These are phyloP conservation scores for Cryoendolithus antarcticus DNA, from an alignment of 2,329 filamentous ascomycete species.

Conservation along the genomic window DNA sequence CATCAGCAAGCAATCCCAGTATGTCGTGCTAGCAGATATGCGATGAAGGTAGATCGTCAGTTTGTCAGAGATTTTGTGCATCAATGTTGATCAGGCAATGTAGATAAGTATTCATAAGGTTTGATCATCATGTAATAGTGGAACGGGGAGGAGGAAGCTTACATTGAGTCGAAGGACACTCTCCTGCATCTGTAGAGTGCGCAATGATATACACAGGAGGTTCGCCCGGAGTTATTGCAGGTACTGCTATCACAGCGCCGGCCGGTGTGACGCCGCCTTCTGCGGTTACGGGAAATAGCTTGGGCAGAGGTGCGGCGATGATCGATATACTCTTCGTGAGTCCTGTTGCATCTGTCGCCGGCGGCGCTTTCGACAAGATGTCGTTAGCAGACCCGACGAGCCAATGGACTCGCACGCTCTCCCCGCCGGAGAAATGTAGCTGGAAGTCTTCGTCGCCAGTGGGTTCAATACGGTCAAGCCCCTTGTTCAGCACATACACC, in stretches of 20 bases:
- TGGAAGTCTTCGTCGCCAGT: conserved; percentile 5
- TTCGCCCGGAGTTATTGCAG: conserved; percentile 25
- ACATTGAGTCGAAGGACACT: conserved; percentile 84
- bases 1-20: conserved; percentile 19
- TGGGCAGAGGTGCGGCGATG: conserved; percentile 51
- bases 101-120: conserved; percentile 94
- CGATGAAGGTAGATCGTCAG: conserved; percentile 47
- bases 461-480: conserved; percentile 33
- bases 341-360: neutral
- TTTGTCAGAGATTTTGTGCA: conserved; percentile 77
- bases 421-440: conserved; percentile 9
- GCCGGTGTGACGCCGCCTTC: conserved; percentile 69
- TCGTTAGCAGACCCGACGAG: conserved; percentile 17
- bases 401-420: conserved; percentile 19
- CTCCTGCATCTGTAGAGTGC: conserved; percentile 83
- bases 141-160: conserved; percentile 39
- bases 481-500: conserved; percentile 73
- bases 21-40: neutral
- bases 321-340: conserved; percentile 42
- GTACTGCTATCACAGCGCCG: conserved; percentile 58
- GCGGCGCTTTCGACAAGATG: conserved; percentile 7
- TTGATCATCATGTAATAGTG: conserved; percentile 63
- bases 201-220: conserved; percentile 51
- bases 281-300: conserved; percentile 56
- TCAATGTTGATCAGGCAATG: conserved; percentile 97